Evolutionary conservation across 768 basidiomycete genomes (phyloP).

Genomic region (Kwoniella heveanensis): DNA sequence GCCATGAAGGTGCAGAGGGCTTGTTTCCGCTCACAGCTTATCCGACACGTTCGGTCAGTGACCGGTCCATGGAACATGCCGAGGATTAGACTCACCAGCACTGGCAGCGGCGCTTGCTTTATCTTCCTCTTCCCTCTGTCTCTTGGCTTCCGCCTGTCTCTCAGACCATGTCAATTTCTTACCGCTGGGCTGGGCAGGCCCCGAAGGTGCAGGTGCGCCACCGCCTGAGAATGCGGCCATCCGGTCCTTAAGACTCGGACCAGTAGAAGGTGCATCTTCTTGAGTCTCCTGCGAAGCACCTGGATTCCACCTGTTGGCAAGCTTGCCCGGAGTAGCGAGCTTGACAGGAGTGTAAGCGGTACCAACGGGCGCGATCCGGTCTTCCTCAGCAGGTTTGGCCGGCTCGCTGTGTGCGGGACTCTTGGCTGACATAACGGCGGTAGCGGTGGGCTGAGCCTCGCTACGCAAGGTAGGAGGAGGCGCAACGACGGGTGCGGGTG

Average conservation of each 20-base stretch:
- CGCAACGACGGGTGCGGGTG: slow-evolving; percentile 35
- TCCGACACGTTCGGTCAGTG: too few relatives aligned
- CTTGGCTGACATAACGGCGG: slow-evolving; percentile 37
- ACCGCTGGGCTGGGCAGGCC: slow-evolving; percentile 37
- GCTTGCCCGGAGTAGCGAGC: slow-evolving; percentile 79
- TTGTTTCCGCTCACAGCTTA: slow-evolving; percentile 17
- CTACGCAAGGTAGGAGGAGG: slow-evolving; percentile 25
- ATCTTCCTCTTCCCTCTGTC: slow-evolving; percentile 74
- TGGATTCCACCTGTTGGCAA: slow-evolving; percentile 67
- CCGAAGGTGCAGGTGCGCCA: slow-evolving; percentile 15
- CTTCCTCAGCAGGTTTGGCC: slow-evolving; percentile 73
- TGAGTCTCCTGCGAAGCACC: slow-evolving; percentile 27
- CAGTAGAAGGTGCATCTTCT: slow-evolving; percentile 22
- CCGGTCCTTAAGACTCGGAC: slow-evolving; percentile 38
- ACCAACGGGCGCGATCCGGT: slow-evolving; percentile 81
- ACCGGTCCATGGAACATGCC: too few relatives aligned
- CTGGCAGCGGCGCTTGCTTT: slow-evolving; percentile 58
- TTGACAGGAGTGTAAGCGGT: slow-evolving; percentile 87
- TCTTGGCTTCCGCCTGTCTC: slow-evolving; percentile 86
- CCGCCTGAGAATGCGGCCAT: slow-evolving; percentile 53
- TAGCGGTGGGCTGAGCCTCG: slow-evolving; percentile 13
- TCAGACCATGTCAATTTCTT: slow-evolving; percentile 94
- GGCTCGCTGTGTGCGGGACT: slow-evolving; percentile 53
- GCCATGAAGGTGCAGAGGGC: slow-evolving; percentile 15
- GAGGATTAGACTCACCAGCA: slow-evolving; percentile 37